These are phyloP conservation scores for Alopecurus myosuroides DNA, from an alignment of 176 grass and related monocot species.

Conservation along the genomic window DNA sequence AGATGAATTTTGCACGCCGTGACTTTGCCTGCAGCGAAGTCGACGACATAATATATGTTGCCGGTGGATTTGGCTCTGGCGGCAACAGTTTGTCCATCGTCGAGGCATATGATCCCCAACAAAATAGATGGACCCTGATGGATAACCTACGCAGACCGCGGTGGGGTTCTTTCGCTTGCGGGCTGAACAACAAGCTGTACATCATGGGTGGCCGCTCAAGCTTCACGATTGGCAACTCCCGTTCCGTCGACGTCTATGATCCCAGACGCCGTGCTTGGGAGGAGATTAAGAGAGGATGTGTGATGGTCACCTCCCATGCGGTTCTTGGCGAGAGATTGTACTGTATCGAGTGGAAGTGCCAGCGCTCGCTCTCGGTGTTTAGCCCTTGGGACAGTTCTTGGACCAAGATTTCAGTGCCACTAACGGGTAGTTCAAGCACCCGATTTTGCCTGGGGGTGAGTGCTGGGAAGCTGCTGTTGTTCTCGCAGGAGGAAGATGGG, in stretches of 20 bases:
- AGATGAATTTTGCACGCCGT: constrained; percentile 58
- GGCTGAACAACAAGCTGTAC: constrained; percentile 38
- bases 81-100: constrained; percentile 50
- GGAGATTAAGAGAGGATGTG: constrained; percentile 71
- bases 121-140: constrained; percentile 48
- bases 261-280: constrained; percentile 28
- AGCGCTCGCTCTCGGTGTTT: constrained; percentile 40
- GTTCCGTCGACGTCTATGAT: constrained; percentile 47
- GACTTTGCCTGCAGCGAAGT: constrained; percentile 64
- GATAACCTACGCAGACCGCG: constrained; percentile 55
- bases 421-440: constrained; percentile 45
- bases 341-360: constrained; percentile 72
- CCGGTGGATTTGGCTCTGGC: constrained; percentile 45
- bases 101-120: constrained; percentile 55
- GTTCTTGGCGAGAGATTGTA: constrained; percentile 36
- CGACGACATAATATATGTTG: constrained; percentile 54
- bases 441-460: constrained; percentile 53
- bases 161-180: constrained; percentile 58
- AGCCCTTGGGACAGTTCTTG: constrained; percentile 40
- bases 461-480: constrained; percentile 46
- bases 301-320: constrained; percentile 73
- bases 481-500: constrained; percentile 37
- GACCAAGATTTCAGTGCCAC: constrained; percentile 35
- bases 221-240: constrained; percentile 75
- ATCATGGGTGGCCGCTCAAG: constrained; percentile 78